Percentiles rank a stretch among this genome's conserved stretches.
phyloP scores from a whole-genome alignment of 495 filamentous ascomycete species.

The Aspergillus sclerotioniger region DNA sequence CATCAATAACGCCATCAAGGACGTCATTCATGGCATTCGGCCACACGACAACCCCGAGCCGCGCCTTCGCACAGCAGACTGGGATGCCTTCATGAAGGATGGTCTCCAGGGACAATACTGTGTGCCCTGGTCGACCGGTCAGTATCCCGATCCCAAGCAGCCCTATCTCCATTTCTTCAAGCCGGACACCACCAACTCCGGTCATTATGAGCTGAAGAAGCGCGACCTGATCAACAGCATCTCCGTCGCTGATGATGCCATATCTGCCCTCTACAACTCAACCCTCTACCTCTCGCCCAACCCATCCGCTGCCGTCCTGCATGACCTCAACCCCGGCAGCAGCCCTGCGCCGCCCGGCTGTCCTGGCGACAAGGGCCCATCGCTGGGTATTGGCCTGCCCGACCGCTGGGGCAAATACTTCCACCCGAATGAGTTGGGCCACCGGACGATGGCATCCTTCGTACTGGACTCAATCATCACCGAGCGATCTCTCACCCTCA shows the following conservation, averaged over 20 bases:
- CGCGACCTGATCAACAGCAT: background rate
- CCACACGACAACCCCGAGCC: conserved; percentile 1
- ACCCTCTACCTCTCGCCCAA: background rate
- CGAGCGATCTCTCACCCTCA: conserved; percentile 15
- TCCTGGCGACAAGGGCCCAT: conserved; percentile 1
- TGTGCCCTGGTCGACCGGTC: conserved; percentile 10
- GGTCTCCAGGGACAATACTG: conserved; percentile 27
- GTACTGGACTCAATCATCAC: conserved; percentile 12
- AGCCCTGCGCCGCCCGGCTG: background rate
- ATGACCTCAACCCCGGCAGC: background rate
- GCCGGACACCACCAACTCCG: conserved; percentile 10
- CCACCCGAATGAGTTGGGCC: conserved; percentile 28
- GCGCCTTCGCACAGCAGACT: conserved; percentile 21
- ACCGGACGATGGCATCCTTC: conserved; percentile 22
- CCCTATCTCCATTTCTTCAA: conserved; percentile 25
- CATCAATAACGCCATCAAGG: conserved; percentile 21
- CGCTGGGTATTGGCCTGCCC: conserved; percentile 8
- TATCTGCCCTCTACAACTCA: background rate
- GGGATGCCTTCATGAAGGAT: conserved; percentile 19
- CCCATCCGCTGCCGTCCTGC: background rate
- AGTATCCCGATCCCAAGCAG: conserved; percentile 24
- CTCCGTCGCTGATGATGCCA: too few relatives aligned
- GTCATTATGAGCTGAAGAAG: background rate
- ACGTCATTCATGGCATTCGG: conserved; percentile 11
- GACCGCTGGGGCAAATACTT: conserved; percentile 24